Evolutionary conservation across 352 stramenopile species (phyloP).

Genomic region (Hyaloperonospora brassicae): DNA sequence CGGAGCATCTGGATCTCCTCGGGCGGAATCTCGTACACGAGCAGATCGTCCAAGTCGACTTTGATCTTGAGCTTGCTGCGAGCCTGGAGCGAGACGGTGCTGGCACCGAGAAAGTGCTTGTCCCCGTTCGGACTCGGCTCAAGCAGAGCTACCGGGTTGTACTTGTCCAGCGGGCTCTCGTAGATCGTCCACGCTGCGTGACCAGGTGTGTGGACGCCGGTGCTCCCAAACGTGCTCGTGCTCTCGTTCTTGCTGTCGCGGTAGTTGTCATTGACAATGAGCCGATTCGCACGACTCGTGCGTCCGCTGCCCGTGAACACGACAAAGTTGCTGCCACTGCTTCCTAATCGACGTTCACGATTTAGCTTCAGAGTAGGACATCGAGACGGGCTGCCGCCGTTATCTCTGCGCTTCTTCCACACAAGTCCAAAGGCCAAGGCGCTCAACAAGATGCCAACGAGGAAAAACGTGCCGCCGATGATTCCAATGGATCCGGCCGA

Average conservation of each 20-base stretch:
- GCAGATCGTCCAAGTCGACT: conserved; percentile 52
- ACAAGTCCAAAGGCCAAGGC: conserved; percentile 32
- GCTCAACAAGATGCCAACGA: conserved; percentile 34
- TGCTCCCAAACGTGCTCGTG: conserved; percentile 47
- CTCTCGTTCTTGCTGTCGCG: conserved; percentile 33
- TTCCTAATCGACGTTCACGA: conserved; percentile 25
- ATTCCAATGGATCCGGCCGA: conserved; percentile 40
- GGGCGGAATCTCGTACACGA: conserved; percentile 68
- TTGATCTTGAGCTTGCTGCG: conserved; percentile 40
- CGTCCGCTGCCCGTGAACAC: conserved; percentile 25
- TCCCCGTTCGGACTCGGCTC: conserved; percentile 37
- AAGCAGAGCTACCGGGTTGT: conserved; percentile 50
- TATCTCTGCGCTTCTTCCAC: conserved; percentile 23
- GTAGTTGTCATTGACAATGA: conserved; percentile 22
- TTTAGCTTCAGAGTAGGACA: conserved; percentile 17
- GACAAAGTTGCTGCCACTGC: conserved; percentile 27
- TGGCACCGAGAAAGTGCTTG: conserved; percentile 20
- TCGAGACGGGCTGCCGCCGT: conserved; percentile 5
- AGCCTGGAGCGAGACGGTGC: conserved; percentile 24
- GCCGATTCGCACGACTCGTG: conserved; percentile 5
- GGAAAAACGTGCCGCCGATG: conserved; percentile 45
- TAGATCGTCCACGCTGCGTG: conserved; percentile 21
- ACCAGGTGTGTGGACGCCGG: conserved; percentile 14
- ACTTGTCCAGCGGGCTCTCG: conserved; percentile 29
- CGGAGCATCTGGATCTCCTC: conserved; percentile 54